Conservation (phyloP, 257 asterid genomes). For the Plantago elongata region DNA sequence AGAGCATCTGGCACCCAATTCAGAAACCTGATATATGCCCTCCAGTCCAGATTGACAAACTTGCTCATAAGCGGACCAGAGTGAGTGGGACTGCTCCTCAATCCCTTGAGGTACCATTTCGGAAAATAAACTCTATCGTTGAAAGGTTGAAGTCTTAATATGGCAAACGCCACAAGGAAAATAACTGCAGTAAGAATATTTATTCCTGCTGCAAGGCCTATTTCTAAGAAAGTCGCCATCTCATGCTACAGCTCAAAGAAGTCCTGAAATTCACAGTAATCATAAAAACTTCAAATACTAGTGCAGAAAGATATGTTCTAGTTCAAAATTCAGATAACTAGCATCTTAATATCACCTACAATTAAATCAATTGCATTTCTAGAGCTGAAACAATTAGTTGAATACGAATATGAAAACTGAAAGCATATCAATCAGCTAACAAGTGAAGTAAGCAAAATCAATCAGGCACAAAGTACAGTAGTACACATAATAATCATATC, state of each 20-base stretch:
- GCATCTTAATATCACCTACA: too few species aligned
- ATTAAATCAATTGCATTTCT: too few species aligned
- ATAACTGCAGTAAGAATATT: conserved; percentile 64
- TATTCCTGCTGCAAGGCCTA: conserved; percentile 89
- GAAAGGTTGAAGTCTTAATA: conserved; percentile 86
- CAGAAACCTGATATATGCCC: conserved; percentile 70
- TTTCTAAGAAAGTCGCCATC: conserved; percentile 86
- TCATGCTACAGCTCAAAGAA: conserved; percentile 21
- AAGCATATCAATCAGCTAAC: too few species aligned
- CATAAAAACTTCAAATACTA: background rate
- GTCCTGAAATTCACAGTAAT: conserved; percentile 16
- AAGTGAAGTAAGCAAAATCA: too few species aligned
- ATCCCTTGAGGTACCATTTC: conserved; percentile 94
- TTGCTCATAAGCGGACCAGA: conserved; percentile 54
- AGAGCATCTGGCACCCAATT: conserved; percentile 98
- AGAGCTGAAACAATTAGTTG: too few species aligned
- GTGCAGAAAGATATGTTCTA: too few species aligned
- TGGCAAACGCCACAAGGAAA: conserved; percentile 72
- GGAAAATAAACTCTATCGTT: conserved; percentile 96
- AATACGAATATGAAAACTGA: too few species aligned
- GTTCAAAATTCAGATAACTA: too few species aligned
- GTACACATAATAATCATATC: too few species aligned
- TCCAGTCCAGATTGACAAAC: conserved; percentile 87
- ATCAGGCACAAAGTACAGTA: too few species aligned
- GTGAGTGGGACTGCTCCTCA: conserved; percentile 72